These are phyloP conservation scores for Globisporangium spinosum DNA, from an alignment of 352 stramenopile genomes.

Conservation along the genomic window DNA sequence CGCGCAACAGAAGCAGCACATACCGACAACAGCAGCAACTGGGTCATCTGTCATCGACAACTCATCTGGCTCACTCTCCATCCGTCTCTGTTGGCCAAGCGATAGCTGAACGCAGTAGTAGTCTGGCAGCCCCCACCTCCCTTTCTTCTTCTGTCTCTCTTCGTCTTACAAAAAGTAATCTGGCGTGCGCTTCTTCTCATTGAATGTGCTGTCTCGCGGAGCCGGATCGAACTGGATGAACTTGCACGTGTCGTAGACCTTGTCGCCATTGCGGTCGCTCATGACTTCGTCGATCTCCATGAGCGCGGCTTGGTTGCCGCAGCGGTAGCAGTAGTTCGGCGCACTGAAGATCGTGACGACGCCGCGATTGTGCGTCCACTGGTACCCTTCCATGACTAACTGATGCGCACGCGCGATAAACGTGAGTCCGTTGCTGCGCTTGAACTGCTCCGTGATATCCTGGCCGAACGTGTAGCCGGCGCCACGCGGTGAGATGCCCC, in stretches of 20 bases:
- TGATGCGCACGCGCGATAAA: slow-evolving; percentile 88
- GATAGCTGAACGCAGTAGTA: not conserved
- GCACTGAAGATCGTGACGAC: slow-evolving; percentile 92
- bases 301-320: slow-evolving; percentile 94
- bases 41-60: too few relatives aligned
- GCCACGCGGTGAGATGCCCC: slow-evolving; percentile 83
- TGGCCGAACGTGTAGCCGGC: slow-evolving; percentile 87
- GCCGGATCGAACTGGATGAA: slow-evolving; percentile 91
- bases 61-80: too few relatives aligned
- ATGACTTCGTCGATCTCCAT: slow-evolving; percentile 94
- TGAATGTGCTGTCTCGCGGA: slow-evolving; percentile 89
- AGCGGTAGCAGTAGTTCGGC: slow-evolving; percentile 95
- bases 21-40: not conserved
- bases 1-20: slow-evolving; percentile 4
- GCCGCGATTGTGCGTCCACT: slow-evolving; percentile 90
- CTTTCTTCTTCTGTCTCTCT: not conserved
- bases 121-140: not conserved
- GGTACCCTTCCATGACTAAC: slow-evolving; percentile 93
- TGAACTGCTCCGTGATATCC: slow-evolving; percentile 89
- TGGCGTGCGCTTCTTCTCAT: slow-evolving; percentile 89
- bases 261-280: slow-evolving; percentile 80
- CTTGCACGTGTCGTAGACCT: slow-evolving; percentile 91
- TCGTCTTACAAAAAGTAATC: slow-evolving; percentile 89
- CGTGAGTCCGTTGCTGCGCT: slow-evolving; percentile 84
- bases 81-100: not conserved